Percentiles rank a stretch among this genome's conserved stretches.
These are phyloP conservation scores for Mycena kentingensis DNA, from an alignment of 768 basidiomycete genomes.

Conservation along the genomic window DNA sequence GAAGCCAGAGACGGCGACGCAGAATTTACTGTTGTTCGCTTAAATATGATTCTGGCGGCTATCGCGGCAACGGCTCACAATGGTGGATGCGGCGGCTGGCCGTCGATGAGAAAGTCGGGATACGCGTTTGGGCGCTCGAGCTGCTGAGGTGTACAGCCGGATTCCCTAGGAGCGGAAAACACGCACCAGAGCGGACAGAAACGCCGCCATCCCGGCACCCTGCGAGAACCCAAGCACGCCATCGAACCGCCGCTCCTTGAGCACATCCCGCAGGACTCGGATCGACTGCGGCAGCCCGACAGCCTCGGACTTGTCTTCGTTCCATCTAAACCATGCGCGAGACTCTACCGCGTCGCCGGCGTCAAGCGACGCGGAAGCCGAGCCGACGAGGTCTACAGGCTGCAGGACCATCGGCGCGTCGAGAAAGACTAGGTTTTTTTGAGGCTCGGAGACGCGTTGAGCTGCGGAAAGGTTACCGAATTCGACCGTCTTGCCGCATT, in stretches of 20 bases:
- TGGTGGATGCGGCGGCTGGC: slow-evolving; percentile 70
- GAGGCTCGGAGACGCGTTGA: slow-evolving; percentile 1
- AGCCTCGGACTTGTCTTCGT: slow-evolving; percentile 52
- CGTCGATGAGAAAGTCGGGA: slow-evolving; percentile 63
- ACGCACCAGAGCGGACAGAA: slow-evolving; percentile 70
- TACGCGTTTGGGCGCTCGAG: slow-evolving; percentile 55
- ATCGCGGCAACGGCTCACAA: slow-evolving; percentile 47
- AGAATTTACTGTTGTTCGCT: slow-evolving; percentile 56
- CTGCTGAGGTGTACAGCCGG: slow-evolving; percentile 28
- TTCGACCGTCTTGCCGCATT: slow-evolving; percentile 64
- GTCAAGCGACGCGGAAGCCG: slow-evolving; percentile 29
- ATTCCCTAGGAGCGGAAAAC: neutral
- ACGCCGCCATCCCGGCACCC: slow-evolving; percentile 74
- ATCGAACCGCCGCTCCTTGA: slow-evolving; percentile 64
- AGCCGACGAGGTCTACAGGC: slow-evolving; percentile 57
- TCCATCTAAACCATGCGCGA: slow-evolving; percentile 72
- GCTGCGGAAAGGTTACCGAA: slow-evolving; percentile 45
- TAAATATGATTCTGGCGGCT: slow-evolving; percentile 1
- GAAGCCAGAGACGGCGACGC: slow-evolving; percentile 77
- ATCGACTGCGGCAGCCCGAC: slow-evolving; percentile 63
- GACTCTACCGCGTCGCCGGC: slow-evolving; percentile 48
- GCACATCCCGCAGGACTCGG: slow-evolving; percentile 51
- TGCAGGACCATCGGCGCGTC: slow-evolving; percentile 70
- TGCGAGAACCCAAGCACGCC: slow-evolving; percentile 48
- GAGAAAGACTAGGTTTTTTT: slow-evolving; percentile 57